Evolutionary conservation across 176 grass and related monocot species (phyloP).

Genomic region (Rhynchospora tenuis): DNA sequence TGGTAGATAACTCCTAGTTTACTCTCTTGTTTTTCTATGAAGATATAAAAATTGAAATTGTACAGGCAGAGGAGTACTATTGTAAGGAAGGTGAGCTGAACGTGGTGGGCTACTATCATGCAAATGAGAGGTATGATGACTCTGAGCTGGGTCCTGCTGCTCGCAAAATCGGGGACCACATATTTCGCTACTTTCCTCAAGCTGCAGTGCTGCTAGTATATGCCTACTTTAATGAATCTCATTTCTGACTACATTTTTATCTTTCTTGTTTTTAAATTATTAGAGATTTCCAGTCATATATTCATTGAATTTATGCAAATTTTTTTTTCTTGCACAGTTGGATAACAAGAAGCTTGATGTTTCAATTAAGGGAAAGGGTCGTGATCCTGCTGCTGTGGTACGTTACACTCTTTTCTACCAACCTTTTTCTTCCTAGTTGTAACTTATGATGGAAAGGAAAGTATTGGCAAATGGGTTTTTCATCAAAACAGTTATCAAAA

Average conservation of each 20-base stretch:
- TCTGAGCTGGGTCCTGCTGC: slow-evolving; percentile 58
- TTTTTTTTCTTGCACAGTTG: slow-evolving; percentile 32
- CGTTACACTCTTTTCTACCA: background rate
- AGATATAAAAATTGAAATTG: background rate
- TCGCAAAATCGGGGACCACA: slow-evolving; percentile 87
- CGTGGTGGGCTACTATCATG: slow-evolving; percentile 96
- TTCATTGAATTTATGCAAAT: background rate
- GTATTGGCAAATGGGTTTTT: background rate
- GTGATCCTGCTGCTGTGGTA: slow-evolving; percentile 53
- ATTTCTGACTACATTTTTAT: background rate
- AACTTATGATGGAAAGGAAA: background rate
- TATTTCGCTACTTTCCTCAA: slow-evolving; percentile 87
- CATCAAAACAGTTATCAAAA: background rate
- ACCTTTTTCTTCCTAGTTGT: background rate
- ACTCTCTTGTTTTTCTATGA: background rate
- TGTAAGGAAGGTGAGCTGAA: slow-evolving; percentile 37
- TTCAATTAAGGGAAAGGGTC: slow-evolving; percentile 38
- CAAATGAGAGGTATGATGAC: slow-evolving; percentile 75
- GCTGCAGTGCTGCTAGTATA: slow-evolving; percentile 73
- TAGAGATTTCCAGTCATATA: background rate
- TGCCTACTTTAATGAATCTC: background rate
- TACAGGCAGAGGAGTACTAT: slow-evolving; percentile 70
- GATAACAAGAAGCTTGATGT: slow-evolving; percentile 79
- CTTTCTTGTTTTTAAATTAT: background rate
- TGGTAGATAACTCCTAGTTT: background rate